Percentiles rank a stretch among this genome's conserved stretches.
phyloP scores from a whole-genome alignment of 306 rosid species.

The Crataegus laevigata region DNA sequence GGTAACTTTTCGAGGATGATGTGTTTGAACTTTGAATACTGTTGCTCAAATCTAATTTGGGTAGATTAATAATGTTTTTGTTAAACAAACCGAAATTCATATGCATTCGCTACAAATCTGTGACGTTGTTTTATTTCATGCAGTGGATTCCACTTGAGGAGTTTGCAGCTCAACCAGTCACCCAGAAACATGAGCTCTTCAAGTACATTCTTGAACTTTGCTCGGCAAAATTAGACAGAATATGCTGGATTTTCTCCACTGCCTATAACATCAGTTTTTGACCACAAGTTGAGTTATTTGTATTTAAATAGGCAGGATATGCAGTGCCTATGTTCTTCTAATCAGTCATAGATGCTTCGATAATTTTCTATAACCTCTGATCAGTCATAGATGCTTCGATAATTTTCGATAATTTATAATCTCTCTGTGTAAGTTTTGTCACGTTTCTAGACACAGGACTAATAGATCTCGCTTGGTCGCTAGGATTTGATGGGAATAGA shows the following conservation, averaged over 20 bases:
- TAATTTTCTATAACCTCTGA: not conserved
- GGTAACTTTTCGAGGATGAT: conserved; percentile 26
- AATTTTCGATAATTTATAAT: not conserved
- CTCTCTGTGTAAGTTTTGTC: not conserved
- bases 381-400: not conserved
- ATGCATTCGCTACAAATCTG: not conserved
- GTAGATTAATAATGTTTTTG: too few relatives aligned
- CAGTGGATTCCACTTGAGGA: conserved; percentile 86
- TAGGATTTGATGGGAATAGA: not conserved
- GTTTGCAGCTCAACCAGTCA: conserved; percentile 56
- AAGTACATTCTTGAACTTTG: conserved; percentile 40
- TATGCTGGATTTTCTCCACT: conserved; percentile 61
- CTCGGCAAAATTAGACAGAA: conserved; percentile 39
- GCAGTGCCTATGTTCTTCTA: not conserved
- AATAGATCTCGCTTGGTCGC: not conserved
- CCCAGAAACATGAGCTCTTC: conserved; percentile 36
- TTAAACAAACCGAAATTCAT: too few relatives aligned
- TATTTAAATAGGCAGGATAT: conserved; percentile 30
- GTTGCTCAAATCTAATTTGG: too few relatives aligned
- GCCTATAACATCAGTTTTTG: conserved; percentile 24
- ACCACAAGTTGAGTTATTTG: conserved; percentile 20
- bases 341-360: conserved; percentile 2
- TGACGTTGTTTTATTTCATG: not conserved
- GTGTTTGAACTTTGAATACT: not conserved
- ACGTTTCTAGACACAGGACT: not conserved